These are phyloP conservation scores for Talaromyces pinophilus DNA, from an alignment of 2,329 filamentous ascomycete genomes.

Conservation along the genomic window DNA sequence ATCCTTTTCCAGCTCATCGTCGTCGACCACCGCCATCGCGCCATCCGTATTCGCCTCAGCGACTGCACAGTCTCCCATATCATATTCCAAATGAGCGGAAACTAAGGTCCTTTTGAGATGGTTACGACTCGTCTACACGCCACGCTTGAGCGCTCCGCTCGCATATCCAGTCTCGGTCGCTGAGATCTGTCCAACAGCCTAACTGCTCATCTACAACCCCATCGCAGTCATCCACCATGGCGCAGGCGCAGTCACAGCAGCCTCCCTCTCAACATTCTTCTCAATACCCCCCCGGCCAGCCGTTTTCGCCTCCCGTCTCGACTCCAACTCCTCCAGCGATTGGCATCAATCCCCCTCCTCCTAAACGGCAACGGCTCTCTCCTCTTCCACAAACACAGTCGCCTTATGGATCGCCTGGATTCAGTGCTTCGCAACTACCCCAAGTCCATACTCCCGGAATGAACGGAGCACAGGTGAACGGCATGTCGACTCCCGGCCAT, in stretches of 20 bases:
- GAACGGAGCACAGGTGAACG: conserved; percentile 53
- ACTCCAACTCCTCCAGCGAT: conserved; percentile 57
- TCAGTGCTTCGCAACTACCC: conserved; percentile 50
- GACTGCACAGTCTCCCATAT: background rate
- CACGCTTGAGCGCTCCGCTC: conserved; percentile 44
- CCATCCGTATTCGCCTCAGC: background rate
- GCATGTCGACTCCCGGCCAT: conserved; percentile 49
- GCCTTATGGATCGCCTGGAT: conserved; percentile 65
- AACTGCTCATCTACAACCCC: background rate
- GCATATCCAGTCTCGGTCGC: conserved; percentile 28
- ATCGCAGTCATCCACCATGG: conserved; percentile 50
- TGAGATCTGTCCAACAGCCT: conserved; percentile 14
- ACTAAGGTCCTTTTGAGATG: conserved; percentile 37
- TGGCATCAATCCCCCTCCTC: conserved; percentile 63
- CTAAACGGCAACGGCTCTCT: conserved; percentile 71
- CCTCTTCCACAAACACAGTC: conserved; percentile 64
- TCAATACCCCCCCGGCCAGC: conserved; percentile 35
- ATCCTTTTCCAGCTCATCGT: conserved; percentile 13
- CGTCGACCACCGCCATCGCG: conserved; percentile 26
- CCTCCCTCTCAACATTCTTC: conserved; percentile 41
- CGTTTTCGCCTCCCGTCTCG: conserved; percentile 64
- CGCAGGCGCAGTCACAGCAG: conserved; percentile 60
- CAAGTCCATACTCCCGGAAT: conserved; percentile 34
- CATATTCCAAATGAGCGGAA: background rate
- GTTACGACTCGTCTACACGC: conserved; percentile 38